A percentile compares a stretch with the other conserved stretches of the same genome.
Evolutionary conservation across 2,329 filamentous ascomycete genomes (phyloP).

Genomic region (Alternaria longipes): DNA sequence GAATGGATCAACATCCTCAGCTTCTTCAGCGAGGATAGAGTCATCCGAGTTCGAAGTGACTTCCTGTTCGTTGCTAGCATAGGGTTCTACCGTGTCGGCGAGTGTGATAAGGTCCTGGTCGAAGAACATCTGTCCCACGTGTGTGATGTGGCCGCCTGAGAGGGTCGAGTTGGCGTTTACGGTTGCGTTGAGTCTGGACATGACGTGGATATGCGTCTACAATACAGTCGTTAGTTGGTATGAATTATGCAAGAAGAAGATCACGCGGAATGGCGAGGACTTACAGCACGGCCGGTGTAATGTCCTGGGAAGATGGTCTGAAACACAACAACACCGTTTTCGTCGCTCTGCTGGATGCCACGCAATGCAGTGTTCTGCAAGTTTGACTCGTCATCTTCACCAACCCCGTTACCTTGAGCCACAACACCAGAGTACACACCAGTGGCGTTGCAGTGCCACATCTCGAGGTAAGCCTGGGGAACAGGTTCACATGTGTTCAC

Average conservation of each 20-base stretch:
- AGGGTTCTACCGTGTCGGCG: conserved; percentile 60
- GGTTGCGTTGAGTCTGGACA: conserved; percentile 50
- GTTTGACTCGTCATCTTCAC: conserved; percentile 41
- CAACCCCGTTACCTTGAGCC: conserved; percentile 55
- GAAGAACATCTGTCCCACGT: conserved; percentile 58
- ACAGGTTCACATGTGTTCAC: conserved; percentile 64
- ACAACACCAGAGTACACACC: conserved; percentile 50
- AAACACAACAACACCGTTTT: conserved; percentile 60
- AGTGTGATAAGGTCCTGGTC: conserved; percentile 50
- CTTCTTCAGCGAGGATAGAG: conserved; percentile 58
- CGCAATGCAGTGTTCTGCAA: conserved; percentile 54
- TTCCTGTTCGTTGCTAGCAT: conserved; percentile 53
- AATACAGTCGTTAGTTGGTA: background rate
- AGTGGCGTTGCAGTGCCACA: conserved; percentile 60
- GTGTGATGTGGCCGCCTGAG: conserved; percentile 51
- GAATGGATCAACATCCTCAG: conserved; percentile 63
- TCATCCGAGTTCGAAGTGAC: conserved; percentile 64
- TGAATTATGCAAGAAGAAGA: background rate
- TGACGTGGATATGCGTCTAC: conserved; percentile 54
- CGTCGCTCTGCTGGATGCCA: conserved; percentile 58
- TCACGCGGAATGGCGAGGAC: conserved; percentile 10
- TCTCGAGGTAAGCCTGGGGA: conserved; percentile 60
- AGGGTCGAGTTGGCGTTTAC: conserved; percentile 52
- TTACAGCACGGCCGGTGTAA: conserved; percentile 39
- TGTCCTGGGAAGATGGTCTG: conserved; percentile 60